Conservation (phyloP, 129 eudicot species). For the Dittrichia graveolens region DNA sequence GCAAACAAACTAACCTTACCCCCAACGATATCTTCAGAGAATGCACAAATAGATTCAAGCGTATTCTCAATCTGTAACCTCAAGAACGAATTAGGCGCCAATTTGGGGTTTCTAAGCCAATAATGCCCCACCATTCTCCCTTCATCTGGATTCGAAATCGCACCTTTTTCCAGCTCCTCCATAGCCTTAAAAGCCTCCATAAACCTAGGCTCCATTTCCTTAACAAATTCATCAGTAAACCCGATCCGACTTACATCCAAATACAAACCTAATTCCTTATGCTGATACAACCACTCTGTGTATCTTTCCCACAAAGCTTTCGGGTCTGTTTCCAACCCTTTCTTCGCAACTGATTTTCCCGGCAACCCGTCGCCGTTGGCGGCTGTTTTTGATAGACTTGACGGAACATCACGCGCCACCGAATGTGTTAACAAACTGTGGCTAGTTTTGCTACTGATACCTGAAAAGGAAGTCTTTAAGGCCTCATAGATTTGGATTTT, state of each 20-base stretch:
- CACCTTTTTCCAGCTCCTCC: slow-evolving; percentile 83
- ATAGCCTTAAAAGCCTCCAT: slow-evolving; percentile 69
- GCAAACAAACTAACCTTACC: slow-evolving; percentile 71
- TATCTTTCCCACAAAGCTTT: slow-evolving; percentile 67
- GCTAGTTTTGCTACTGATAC: not conserved
- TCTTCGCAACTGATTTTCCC: slow-evolving; percentile 22
- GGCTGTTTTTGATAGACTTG: slow-evolving; percentile 34
- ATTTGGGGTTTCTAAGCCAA: slow-evolving; percentile 75
- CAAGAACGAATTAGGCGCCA: slow-evolving; percentile 70
- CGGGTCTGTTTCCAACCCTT: slow-evolving; percentile 59
- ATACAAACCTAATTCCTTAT: slow-evolving; percentile 85
- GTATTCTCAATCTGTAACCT: slow-evolving; percentile 75
- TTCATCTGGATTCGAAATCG: slow-evolving; percentile 96
- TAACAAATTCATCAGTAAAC: slow-evolving; percentile 66
- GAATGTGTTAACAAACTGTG: slow-evolving; percentile 28
- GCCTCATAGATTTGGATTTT: not conserved
- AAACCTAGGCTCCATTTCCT: slow-evolving; percentile 80
- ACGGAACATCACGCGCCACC: slow-evolving; percentile 55
- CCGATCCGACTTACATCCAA: slow-evolving; percentile 87
- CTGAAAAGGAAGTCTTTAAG: slow-evolving; percentile 3
- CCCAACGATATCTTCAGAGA: slow-evolving; percentile 60
- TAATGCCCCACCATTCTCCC: slow-evolving; percentile 98
- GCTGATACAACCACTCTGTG: slow-evolving; percentile 94
- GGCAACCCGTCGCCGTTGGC: slow-evolving; percentile 26
- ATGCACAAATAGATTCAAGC: slow-evolving; percentile 59